Evolutionary conservation across 257 asterid species (phyloP), one percentile per base, ranked within the genome.

Genomic region (Fraxinus anomala): DNA sequence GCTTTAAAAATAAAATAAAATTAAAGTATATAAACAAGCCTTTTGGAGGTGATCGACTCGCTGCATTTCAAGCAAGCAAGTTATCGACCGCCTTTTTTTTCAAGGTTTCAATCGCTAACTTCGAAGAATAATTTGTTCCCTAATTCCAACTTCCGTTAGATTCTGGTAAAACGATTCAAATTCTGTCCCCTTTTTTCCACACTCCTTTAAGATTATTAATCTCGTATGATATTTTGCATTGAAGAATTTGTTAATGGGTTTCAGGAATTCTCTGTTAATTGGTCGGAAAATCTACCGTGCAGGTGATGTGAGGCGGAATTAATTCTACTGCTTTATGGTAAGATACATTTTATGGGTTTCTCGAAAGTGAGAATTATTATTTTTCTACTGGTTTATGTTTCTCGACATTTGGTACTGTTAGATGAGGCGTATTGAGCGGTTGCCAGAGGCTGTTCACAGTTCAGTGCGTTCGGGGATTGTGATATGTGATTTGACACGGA

Each of bases 401-500:
- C 56, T 80, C 67, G 66, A 24, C 23, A 68, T 73, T 47, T 68
- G 61, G 74, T 56, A 30, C 51, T 73, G 83, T 74, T 49, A 77
- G 75, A 94, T 91, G 99, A 88, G 87, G 82, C 80, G 85, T 72
- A 89, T 94, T 67, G 80, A 88, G 87, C 85, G 89, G 68, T 83
- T 94, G 90, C 94, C 97, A 1, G 91, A 92, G 89, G 87, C 81
- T 36, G 81, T 89, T 74, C 91, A 85, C 83, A 84, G 91, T 85
- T 82, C 93, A 34, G 84, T 92, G 79, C 94, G 96, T 13, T 92
- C 99, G 3, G 94, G 96, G 67, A 80, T 87, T 71, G 88, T 94
- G 70, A 77, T 94, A 72, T 80, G 85, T 84, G 99, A 94, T 83
- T 84, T 90, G 82, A 79, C 95, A 33, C 86, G 97, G 92, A 87